A percentile compares a stretch with the other conserved stretches of the same genome.
These are phyloP conservation scores for Plasmodium knowlesi DNA, from an alignment of 169 alveolate species.

Conservation along the genomic window DNA sequence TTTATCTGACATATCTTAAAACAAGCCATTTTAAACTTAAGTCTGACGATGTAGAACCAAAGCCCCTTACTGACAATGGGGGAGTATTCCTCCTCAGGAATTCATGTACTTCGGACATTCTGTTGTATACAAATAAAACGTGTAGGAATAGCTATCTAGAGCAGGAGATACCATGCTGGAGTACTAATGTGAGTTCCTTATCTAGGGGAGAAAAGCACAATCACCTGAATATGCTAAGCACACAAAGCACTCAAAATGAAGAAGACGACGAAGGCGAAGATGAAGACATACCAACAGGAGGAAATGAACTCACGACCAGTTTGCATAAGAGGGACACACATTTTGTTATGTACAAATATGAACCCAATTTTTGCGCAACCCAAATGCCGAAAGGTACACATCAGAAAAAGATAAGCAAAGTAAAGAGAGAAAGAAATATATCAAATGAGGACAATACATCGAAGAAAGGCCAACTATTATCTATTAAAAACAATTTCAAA, in stretches of 20 bases:
- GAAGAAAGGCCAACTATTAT: background rate
- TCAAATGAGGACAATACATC: background rate
- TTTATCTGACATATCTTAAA: slow-evolving; percentile 14
- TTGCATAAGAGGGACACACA: background rate
- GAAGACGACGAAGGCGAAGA: background rate
- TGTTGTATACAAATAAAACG: background rate
- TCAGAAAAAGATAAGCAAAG: background rate
- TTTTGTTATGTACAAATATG: background rate
- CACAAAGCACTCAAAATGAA: background rate
- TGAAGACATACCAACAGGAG: background rate
- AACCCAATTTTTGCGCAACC: background rate
- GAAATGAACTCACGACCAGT: background rate
- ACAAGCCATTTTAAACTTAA: slow-evolving; percentile 27
- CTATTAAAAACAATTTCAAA: slow-evolving; percentile 9
- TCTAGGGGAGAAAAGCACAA: background rate
- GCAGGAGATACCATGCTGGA: background rate
- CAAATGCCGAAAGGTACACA: background rate
- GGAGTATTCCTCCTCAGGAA: background rate
- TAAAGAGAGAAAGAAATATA: slow-evolving; percentile 1
- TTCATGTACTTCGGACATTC: background rate
- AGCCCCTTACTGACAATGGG: slow-evolving; percentile 1
- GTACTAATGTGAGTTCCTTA: background rate
- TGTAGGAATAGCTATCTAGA: background rate
- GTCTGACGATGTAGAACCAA: slow-evolving; percentile 3
- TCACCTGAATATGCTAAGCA: background rate